A percentile compares a stretch with the other conserved stretches of the same genome.
phyloP scores from a whole-genome alignment of 2,329 filamentous ascomycete genomes.

The Fusarium circinatum region DNA sequence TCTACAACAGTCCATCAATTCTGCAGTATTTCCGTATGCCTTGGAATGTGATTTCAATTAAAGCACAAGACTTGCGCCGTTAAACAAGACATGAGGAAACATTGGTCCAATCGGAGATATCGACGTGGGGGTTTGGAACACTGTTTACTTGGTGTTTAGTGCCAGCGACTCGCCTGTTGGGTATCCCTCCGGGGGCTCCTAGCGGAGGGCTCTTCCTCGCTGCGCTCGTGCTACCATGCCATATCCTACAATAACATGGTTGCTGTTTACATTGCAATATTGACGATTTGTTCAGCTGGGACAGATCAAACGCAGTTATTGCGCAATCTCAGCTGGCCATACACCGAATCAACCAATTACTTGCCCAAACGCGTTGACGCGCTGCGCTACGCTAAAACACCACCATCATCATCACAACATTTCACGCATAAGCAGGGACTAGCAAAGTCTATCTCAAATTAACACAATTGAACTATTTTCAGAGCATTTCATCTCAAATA shows the following conservation, averaged over 20 bases:
- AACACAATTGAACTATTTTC: neutral
- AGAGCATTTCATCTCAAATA: neutral
- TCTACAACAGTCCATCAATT: neutral
- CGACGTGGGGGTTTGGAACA: conserved; percentile 5
- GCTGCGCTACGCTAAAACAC: conserved; percentile 28
- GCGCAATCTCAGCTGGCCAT: conserved; percentile 23
- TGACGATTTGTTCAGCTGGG: neutral
- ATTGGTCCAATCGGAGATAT: conserved; percentile 16
- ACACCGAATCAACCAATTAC: conserved; percentile 15
- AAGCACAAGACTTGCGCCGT: neutral
- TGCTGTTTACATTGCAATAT: neutral
- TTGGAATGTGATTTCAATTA: neutral
- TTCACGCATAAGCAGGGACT: conserved; percentile 16
- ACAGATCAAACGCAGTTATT: neutral
- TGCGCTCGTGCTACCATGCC: neutral
- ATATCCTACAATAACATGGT: neutral
- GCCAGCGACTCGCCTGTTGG: neutral
- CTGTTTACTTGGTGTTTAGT: conserved; percentile 9
- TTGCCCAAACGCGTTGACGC: conserved; percentile 28
- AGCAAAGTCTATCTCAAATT: conserved; percentile 21
- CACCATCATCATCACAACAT: conserved; percentile 32
- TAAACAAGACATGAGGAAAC: conserved; percentile 17
- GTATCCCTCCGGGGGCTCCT: too few relatives aligned
- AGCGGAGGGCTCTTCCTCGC: too few relatives aligned
- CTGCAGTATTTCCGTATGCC: neutral